Conservation (phyloP, 352 stramenopile species). For the Aphanomyces invadans region DNA sequence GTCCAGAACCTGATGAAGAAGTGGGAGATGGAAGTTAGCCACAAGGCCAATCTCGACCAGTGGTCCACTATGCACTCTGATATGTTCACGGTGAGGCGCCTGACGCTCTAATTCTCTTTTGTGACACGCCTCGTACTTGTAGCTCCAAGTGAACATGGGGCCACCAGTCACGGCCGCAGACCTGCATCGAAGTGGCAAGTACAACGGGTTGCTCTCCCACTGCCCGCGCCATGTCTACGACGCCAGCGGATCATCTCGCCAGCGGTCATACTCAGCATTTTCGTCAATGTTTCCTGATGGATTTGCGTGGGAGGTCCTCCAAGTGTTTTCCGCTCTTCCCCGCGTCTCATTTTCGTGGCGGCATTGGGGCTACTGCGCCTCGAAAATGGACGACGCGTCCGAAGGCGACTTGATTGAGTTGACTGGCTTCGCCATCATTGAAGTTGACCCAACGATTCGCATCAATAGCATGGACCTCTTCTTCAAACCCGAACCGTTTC, state of each 20-base stretch:
- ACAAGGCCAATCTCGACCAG: constrained; percentile 33
- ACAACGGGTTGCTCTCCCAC: constrained; percentile 34
- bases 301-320: constrained; percentile 43
- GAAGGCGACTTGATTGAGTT: constrained; percentile 38
- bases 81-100: constrained; percentile 30
- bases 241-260: constrained; percentile 27
- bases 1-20: constrained; percentile 48
- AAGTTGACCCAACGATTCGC: constrained; percentile 32
- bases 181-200: constrained; percentile 34
- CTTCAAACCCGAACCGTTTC: constrained; percentile 35
- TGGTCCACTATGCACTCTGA: constrained; percentile 31
- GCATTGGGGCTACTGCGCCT: constrained; percentile 31
- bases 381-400: constrained; percentile 22
- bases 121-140: neutral
- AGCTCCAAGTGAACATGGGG: constrained; percentile 7
- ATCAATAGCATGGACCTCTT: constrained; percentile 34
- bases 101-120: constrained; percentile 26
- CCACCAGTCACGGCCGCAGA: constrained; percentile 17
- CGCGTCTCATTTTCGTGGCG: constrained; percentile 43
- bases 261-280: constrained; percentile 33
- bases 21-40: constrained; percentile 46
- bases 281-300: constrained; percentile 31
- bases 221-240: constrained; percentile 30
- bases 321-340: constrained; percentile 36
- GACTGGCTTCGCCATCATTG: constrained; percentile 35